These are phyloP conservation scores for Phialemonium atrogriseum DNA, from an alignment of 2,329 filamentous ascomycete species.

Conservation along the genomic window DNA sequence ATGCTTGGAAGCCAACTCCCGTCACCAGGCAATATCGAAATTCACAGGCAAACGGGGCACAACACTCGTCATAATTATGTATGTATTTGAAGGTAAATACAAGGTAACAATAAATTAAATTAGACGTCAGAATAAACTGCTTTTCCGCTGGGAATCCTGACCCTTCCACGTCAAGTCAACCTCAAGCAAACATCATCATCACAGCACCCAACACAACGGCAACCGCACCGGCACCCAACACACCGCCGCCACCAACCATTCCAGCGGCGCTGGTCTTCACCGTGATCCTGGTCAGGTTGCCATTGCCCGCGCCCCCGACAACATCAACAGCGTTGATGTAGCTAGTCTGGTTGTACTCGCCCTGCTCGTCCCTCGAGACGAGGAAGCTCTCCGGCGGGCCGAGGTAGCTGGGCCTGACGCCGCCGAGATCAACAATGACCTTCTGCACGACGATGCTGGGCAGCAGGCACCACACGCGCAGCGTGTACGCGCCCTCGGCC, in stretches of 20 bases:
- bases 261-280: neutral
- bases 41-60: too few relatives aligned
- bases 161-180: too few relatives aligned
- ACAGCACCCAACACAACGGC: neutral
- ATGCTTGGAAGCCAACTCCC: too few relatives aligned
- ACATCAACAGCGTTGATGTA: conserved; percentile 21
- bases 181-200: conserved; percentile 3
- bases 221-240: neutral
- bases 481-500: conserved; percentile 34
- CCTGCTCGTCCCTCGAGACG: conserved; percentile 29
- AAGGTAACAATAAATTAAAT: too few relatives aligned
- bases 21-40: too few relatives aligned
- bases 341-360: conserved; percentile 26
- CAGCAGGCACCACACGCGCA: conserved; percentile 43
- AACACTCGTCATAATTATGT: too few relatives aligned
- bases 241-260: neutral
- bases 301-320: conserved; percentile 7
- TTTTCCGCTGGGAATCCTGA: too few relatives aligned
- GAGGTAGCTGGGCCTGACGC: conserved; percentile 44
- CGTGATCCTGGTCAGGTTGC: conserved; percentile 1
- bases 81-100: too few relatives aligned
- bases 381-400: conserved; percentile 49
- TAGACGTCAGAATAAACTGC: too few relatives aligned
- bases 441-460: conserved; percentile 48
- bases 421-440: conserved; percentile 46